Conservation (phyloP, 352 stramenopile species). For the Poterioochromonas sp. region DNA sequence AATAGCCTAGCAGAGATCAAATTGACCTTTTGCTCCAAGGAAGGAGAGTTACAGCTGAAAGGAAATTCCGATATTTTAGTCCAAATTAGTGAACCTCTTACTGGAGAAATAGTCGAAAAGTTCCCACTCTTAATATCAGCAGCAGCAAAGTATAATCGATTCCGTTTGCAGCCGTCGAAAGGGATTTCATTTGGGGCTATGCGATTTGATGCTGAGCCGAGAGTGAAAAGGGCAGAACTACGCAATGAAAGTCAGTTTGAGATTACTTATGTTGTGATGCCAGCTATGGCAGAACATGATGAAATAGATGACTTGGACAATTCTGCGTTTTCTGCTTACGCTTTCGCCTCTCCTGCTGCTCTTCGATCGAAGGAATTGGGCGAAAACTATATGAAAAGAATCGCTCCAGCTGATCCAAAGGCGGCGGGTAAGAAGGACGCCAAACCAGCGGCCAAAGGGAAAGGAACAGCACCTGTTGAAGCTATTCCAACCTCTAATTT, state of each 20-base stretch:
- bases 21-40: conserved; percentile 63
- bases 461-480: conserved; percentile 21
- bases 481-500: background rate
- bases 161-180: conserved; percentile 67
- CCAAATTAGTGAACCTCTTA: conserved; percentile 78
- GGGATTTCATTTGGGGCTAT: conserved; percentile 82
- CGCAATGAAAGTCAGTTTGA: conserved; percentile 82
- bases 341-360: conserved; percentile 16
- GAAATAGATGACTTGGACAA: conserved; percentile 29
- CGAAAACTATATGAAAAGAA: conserved; percentile 33
- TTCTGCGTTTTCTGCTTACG: conserved; percentile 29
- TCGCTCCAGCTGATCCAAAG: background rate
- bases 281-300: conserved; percentile 13
- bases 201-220: conserved; percentile 68
- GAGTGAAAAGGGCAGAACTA: conserved; percentile 69
- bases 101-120: conserved; percentile 70
- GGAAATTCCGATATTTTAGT: conserved; percentile 83
- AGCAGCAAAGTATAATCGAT: conserved; percentile 64
- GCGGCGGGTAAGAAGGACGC: conserved; percentile 8
- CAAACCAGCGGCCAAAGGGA: conserved; percentile 23
- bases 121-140: conserved; percentile 68
- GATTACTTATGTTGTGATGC: conserved; percentile 68
- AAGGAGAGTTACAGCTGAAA: conserved; percentile 63
- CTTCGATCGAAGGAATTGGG: conserved; percentile 25
- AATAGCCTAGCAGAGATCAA: conserved; percentile 54